Evolutionary conservation across 768 basidiomycete genomes (phyloP).

Genomic region (Ramaria sp.): DNA sequence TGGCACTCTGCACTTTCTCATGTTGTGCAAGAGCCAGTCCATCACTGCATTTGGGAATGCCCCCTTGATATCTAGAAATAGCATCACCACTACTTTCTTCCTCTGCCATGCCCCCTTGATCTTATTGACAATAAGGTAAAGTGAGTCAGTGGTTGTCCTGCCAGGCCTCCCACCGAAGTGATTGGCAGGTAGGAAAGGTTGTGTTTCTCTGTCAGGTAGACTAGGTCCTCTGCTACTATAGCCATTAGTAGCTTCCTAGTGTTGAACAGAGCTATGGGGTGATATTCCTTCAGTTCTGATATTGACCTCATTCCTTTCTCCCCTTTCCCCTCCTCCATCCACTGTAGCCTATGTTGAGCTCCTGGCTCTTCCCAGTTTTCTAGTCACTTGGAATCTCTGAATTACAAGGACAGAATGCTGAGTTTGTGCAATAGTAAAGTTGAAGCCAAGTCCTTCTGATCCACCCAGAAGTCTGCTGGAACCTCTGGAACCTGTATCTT

Average conservation of each 20-base stretch:
- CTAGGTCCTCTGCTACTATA: constrained; percentile 17
- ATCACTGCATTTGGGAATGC: constrained; percentile 18
- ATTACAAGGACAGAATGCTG: too few species aligned
- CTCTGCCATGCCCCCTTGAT: constrained; percentile 25
- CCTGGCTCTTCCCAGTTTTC: too few species aligned
- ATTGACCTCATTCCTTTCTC: too few species aligned
- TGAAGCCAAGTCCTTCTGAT: too few species aligned
- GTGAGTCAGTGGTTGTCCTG: constrained; percentile 16
- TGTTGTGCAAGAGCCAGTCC: constrained; percentile 16
- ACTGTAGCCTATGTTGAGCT: too few species aligned
- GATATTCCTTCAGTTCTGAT: constrained; percentile 25
- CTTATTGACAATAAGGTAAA: constrained; percentile 21
- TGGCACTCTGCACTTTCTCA: constrained; percentile 17
- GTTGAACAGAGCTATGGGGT: constrained; percentile 27
- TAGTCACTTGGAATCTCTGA: too few species aligned
- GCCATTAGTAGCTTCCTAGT: constrained; percentile 20
- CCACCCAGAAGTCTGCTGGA: too few species aligned
- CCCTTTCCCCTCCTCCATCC: too few species aligned
- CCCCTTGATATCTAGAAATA: constrained; percentile 22
- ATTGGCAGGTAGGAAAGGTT: constrained; percentile 17
- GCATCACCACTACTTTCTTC: constrained; percentile 14
- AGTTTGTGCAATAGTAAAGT: too few species aligned
- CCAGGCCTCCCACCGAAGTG: constrained; percentile 23
- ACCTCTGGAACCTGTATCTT: too few species aligned
- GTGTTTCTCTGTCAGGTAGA: constrained; percentile 18